Percentiles rank a stretch among this genome's conserved stretches.
Conservation (phyloP, 768 basidiomycete species). For the Suillus hirtellus region DNA sequence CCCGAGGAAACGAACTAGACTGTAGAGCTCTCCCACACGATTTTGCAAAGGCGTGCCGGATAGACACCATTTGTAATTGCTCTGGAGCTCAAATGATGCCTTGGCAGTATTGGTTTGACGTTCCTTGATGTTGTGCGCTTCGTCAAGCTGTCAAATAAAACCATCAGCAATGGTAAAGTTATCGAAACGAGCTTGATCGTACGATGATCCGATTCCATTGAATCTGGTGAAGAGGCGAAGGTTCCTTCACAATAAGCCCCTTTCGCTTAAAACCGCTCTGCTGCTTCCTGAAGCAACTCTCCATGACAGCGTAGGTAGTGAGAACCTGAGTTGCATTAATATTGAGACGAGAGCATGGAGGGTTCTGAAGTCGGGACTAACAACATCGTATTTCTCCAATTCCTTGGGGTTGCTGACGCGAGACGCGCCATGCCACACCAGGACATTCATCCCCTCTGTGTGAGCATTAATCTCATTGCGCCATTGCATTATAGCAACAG, state of each 20-base stretch:
- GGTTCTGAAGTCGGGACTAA: constrained; percentile 35
- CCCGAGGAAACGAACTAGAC: constrained; percentile 89
- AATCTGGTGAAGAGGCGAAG: constrained; percentile 80
- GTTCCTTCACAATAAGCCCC: constrained; percentile 81
- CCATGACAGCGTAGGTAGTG: constrained; percentile 86
- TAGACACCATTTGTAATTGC: constrained; percentile 89
- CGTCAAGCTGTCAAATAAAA: constrained; percentile 65
- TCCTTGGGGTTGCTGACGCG: constrained; percentile 66
- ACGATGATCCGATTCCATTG: constrained; percentile 83
- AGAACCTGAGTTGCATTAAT: constrained; percentile 52
- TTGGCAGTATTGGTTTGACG: constrained; percentile 93
- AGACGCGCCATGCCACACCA: constrained; percentile 89
- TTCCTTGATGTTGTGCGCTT: constrained; percentile 98
- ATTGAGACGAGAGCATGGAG: constrained; percentile 11
- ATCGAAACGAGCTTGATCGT: constrained; percentile 27
- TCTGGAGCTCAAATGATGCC: constrained; percentile 87
- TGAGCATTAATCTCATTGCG: constrained; percentile 88
- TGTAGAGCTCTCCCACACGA: constrained; percentile 98
- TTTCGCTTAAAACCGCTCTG: constrained; percentile 89
- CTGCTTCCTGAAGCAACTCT: constrained; percentile 92
- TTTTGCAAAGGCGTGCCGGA: constrained; percentile 97
- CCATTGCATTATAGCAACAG: constrained; percentile 77
- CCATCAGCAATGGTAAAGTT: constrained; percentile 5
- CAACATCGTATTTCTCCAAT: constrained; percentile 86
- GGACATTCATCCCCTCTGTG: constrained; percentile 79